phyloP scores from a whole-genome alignment of 2,329 filamentous ascomycete genomes.

The Xylaria sp. region DNA sequence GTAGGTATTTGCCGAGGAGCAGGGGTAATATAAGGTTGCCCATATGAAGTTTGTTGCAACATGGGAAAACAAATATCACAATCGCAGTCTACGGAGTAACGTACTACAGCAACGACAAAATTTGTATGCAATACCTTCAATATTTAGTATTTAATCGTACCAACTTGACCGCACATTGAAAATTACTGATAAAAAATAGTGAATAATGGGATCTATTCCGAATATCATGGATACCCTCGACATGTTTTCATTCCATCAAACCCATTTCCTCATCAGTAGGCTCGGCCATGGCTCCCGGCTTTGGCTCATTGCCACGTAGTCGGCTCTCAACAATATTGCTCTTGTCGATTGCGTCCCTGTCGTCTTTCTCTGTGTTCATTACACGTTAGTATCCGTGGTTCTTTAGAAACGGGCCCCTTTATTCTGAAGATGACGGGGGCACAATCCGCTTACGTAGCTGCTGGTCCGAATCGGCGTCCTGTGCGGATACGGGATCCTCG shows the following conservation, averaged over 20 bases:
- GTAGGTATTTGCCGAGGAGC: too few relatives aligned
- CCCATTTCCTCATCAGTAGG: slow-evolving; percentile 3
- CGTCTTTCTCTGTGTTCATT: not conserved
- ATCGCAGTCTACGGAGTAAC: too few relatives aligned
- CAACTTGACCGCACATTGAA: not conserved
- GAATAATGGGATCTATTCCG: not conserved
- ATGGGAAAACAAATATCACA: too few relatives aligned
- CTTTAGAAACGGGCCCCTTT: not conserved
- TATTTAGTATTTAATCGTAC: not conserved
- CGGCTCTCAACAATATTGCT: not conserved
- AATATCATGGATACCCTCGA: not conserved
- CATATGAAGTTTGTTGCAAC: too few relatives aligned
- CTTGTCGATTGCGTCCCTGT: not conserved
- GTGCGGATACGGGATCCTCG: not conserved
- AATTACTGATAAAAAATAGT: not conserved
- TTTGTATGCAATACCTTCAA: not conserved
- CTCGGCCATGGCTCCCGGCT: not conserved
- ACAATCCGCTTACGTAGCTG: not conserved
- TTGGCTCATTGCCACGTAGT: slow-evolving; percentile 1
- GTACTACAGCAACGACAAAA: not conserved
- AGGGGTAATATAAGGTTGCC: too few relatives aligned
- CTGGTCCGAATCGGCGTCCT: not conserved
- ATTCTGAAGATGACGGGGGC: not conserved
- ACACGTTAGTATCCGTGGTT: not conserved
- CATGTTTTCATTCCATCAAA: not conserved